A percentile compares a stretch with the other conserved stretches of the same genome.
Conservation (phyloP, 148 eudicot species). For the Silene uniflora region DNA sequence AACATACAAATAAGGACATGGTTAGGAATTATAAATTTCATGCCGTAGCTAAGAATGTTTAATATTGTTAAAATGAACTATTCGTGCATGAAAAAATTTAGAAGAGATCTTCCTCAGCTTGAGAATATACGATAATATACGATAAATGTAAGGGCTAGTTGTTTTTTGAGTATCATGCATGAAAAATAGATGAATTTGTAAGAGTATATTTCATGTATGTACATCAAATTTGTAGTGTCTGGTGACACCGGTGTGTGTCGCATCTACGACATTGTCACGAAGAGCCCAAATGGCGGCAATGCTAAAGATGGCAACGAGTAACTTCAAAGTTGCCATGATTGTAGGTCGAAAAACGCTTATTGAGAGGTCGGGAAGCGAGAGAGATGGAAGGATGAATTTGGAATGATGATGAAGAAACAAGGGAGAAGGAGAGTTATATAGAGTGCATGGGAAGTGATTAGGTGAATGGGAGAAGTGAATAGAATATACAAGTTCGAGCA, state of each 20-base stretch:
- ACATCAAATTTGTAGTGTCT: conserved; percentile 55
- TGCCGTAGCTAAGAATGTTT: too few species aligned
- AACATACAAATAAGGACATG: background rate
- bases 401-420: conserved; percentile 17
- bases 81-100: background rate
- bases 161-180: too few species aligned
- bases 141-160: too few species aligned
- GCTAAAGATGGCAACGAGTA: conserved; percentile 11
- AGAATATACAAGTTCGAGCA: background rate
- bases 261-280: background rate
- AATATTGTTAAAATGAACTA: background rate
- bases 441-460: conserved; percentile 8
- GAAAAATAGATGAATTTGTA: too few species aligned
- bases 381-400: background rate
- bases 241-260: conserved; percentile 33
- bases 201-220: conserved; percentile 18
- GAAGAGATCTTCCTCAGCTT: background rate
- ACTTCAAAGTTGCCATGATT: conserved; percentile 8
- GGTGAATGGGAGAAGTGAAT: conserved; percentile 8
- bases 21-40: conserved; percentile 1
- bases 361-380: background rate
- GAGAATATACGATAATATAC: too few species aligned
- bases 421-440: conserved; percentile 21
- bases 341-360: background rate
- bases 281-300: conserved; percentile 7